Evolutionary conservation across 306 rosid genomes (phyloP).

Genomic region (Benincasa hispida): DNA sequence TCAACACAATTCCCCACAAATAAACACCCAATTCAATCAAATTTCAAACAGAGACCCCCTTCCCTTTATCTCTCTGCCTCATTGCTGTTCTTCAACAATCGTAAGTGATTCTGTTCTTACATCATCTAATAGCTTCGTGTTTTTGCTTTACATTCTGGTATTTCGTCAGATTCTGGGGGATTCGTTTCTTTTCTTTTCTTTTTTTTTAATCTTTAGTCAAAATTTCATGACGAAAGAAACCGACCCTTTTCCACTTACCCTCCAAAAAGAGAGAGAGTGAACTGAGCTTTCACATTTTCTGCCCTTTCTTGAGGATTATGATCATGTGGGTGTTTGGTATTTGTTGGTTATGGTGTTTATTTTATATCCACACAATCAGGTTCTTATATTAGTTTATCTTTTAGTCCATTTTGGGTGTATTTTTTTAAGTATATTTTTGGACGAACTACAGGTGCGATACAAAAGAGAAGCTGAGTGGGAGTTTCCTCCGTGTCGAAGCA

Average conservation of each 20-base stretch:
- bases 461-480: conserved; percentile 4
- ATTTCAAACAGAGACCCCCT: neutral
- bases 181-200: neutral
- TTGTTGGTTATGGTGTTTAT: neutral
- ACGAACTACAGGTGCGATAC: conserved; percentile 1
- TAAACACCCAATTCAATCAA: neutral
- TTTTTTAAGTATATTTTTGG: neutral
- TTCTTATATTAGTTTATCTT: neutral
- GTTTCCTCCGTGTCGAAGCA: neutral
- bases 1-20: neutral
- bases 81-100: neutral
- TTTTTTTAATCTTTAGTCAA: neutral
- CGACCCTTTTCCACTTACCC: neutral
- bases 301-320: neutral
- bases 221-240: neutral
- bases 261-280: neutral
- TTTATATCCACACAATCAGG: neutral
- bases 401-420: neutral
- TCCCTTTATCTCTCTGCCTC: neutral
- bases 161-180: neutral
- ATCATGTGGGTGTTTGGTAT: conserved; percentile 4
- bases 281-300: neutral
- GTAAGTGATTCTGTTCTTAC: neutral
- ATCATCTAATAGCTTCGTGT: neutral
- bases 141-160: neutral